Evolutionary conservation across 106 monocot genomes (phyloP), one percentile per base, ranked within the genome.

Genomic region (Posidonia australis): DNA sequence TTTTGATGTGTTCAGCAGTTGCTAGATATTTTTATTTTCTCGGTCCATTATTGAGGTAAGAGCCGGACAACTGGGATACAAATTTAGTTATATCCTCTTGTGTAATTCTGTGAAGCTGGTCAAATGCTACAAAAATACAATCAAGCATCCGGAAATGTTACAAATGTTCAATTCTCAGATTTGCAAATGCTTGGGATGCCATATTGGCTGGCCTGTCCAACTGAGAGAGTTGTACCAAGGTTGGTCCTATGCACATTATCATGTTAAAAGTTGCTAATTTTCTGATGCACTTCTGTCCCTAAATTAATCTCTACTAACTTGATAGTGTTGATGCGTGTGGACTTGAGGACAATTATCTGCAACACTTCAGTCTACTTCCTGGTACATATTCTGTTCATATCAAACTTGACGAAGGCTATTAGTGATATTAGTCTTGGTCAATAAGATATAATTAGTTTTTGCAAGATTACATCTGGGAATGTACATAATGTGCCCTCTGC

Each of bases 161-260:
- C 77, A 43, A 44, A 18, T 49, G 46, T 94, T 65, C 77, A 71
- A 24, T 78, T 94, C 69, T 76, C 86, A 62, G 65, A 90, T 45
- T 58, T 86, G 53, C 81, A 74, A 44, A 58, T 80, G 55, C 84
- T 94, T 74, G 86, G 89, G 13, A 54, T 90, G 63, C 94, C 94
- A 29, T 80, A 82, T 77, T 94, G 90, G 90, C 51, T 82, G 46
- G 63, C 69, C 68, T 82, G 76, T 58, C 89, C 86, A 61, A 72
- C 84, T 63, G 94, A 94, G 62, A 78, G 66, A 59, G 76, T 86
- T 66, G 70, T 42, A 69, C 75, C 53, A 17, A 80, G 86, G 94
- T 94, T 54, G n/a, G 51, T 52, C 13, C 49, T 47, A 56, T 56
- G 13, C 23, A 19, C 48, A 18, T 29, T 46, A 20, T 14, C 31